Base-by-base conservation (phyloP, 371 early-diverging fungal genomes). In the Basidiobolus meristosporus region DNA sequence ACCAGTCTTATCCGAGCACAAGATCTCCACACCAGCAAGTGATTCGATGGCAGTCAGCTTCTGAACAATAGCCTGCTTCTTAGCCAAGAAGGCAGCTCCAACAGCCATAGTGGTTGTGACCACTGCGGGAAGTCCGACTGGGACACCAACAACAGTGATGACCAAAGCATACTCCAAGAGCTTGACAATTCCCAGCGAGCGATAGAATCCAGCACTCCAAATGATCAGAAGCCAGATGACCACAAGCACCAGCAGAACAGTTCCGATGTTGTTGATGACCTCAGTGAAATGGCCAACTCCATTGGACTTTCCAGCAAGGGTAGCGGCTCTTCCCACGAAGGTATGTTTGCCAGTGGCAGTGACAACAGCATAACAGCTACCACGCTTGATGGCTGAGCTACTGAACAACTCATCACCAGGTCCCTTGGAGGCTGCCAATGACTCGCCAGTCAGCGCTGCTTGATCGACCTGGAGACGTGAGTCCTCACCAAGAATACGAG, bases 1-100 rank as follows among this genome's bases (percentile, higher is more conserved):
- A 23, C 97, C 97, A 1, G 97, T 96, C 66, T 93, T 93, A 67
- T 91, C 93, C 7, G 86, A 81, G 66, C 90, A 90, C 48, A 93
- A 79, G 36, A 90, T 80, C 36, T 75, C 73, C 31, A 85, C 84
- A 51, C 83, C 82, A n/a, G 90, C 91, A 54, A 95, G 70, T 15
- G 6, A 89, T 57, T 96, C 97, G 11, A 92, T 84, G 16, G 90
- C 89, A 3, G 89, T 80, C 15, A 95, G 62, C 41, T 89, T 75
- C 56, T 90, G 87, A 44, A 95, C 89, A 59, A 96, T 90, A 29
- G 89, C 95, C 58, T 88, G 57, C 55, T 85, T 82, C 20, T 70
- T 65, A 5, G 96, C 88, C 36, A 96, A 68, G 47, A 84, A 72
- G 41, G 76, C 69, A 26, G 93, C 86, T 34, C 93, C 95, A 20